Percentiles rank a stretch among this genome's conserved stretches.
phyloP scores from a whole-genome alignment of 2,329 filamentous ascomycete species.

The Xylaria sp. region DNA sequence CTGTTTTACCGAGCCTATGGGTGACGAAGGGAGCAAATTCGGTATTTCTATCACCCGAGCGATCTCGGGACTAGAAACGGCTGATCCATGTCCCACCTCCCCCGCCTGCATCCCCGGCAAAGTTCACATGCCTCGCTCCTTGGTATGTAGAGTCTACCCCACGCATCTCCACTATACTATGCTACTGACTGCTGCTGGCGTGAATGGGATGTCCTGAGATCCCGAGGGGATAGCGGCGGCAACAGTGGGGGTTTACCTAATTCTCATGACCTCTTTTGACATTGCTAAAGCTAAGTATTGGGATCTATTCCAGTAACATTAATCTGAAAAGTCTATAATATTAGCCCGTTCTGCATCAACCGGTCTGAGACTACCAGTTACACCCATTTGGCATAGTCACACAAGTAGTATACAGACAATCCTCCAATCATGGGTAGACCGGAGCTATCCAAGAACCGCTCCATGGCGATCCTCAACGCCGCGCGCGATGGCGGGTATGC shows the following conservation, averaged over 20 bases:
- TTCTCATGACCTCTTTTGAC: too few species aligned
- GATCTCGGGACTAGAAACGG: conserved; percentile 8
- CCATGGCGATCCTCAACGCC: conserved; percentile 59
- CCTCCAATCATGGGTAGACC: conserved; percentile 41
- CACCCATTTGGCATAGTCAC: neutral
- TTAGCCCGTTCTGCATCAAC: too few species aligned
- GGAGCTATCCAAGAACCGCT: conserved; percentile 50
- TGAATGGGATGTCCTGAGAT: too few species aligned
- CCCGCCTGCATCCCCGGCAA: conserved; percentile 16
- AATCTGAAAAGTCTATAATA: too few species aligned
- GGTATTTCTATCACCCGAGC: conserved; percentile 12
- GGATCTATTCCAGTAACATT: too few species aligned
- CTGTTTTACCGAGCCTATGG: conserved; percentile 18
- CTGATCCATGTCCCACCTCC: conserved; percentile 3
- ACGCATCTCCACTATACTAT: conserved; percentile 18
- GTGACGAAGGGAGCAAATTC: conserved; percentile 3
- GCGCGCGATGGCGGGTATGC: conserved; percentile 59
- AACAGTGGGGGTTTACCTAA: too few species aligned
- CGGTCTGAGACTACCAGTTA: neutral
- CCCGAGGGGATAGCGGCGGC: too few species aligned
- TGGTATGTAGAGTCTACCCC: conserved; percentile 19
- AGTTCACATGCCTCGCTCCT: conserved; percentile 17
- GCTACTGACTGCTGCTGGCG: neutral
- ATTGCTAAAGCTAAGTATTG: too few species aligned
- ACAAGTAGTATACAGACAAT: neutral